phyloP scores from a whole-genome alignment of 306 rosid genomes.

The Alnus rubra region DNA sequence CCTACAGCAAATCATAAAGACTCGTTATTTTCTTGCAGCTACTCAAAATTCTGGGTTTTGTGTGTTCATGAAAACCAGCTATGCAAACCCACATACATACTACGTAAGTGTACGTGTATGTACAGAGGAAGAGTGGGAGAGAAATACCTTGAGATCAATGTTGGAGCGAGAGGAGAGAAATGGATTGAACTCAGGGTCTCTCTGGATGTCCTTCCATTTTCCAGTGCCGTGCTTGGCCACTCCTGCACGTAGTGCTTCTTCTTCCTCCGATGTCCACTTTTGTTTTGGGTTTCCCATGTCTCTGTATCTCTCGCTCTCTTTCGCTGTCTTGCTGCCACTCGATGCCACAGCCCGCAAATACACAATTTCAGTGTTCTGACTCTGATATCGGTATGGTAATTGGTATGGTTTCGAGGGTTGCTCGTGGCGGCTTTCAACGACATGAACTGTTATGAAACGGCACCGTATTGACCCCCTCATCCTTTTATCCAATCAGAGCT shows the following conservation, averaged over 20 bases:
- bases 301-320: background rate
- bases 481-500: background rate
- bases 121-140: background rate
- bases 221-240: constrained; percentile 49
- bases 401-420: background rate
- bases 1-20: background rate
- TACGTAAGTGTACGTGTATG: background rate
- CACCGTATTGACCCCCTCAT: too few species aligned
- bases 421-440: background rate
- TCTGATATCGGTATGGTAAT: background rate
- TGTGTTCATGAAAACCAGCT: background rate
- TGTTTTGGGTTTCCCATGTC: constrained; percentile 53
- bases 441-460: background rate
- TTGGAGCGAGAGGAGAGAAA: constrained; percentile 46
- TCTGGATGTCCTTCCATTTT: constrained; percentile 53
- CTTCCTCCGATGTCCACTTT: constrained; percentile 52
- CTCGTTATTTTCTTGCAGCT: background rate
- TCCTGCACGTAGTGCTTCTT: constrained; percentile 49
- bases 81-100: background rate
- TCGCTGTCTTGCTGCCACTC: too few species aligned
- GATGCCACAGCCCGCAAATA: background rate
- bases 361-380: background rate
- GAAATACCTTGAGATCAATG: constrained; percentile 49
- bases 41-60: background rate
- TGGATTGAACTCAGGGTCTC: constrained; percentile 51